These are phyloP conservation scores for Amphibolis antarctica DNA, from an alignment of 106 monocot genomes.

Conservation along the genomic window DNA sequence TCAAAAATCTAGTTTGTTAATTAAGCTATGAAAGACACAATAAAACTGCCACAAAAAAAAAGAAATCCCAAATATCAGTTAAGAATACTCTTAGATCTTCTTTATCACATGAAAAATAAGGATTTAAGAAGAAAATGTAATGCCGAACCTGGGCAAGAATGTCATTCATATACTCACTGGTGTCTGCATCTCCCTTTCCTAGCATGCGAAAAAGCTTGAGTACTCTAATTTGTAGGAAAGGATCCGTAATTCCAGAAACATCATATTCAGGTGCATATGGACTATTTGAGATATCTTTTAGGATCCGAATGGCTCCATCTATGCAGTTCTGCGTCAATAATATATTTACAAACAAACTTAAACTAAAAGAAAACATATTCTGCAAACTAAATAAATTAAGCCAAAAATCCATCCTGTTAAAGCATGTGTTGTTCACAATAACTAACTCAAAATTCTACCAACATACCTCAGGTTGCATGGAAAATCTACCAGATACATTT, in stretches of 20 bases:
- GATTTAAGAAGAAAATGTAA: neutral
- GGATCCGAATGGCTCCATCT: slow-evolving; percentile 62
- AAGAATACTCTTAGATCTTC: too few relatives aligned
- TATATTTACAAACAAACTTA: neutral
- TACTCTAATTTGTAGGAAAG: slow-evolving; percentile 51
- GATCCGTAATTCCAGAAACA: slow-evolving; percentile 56
- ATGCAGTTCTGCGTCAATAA: slow-evolving; percentile 41
- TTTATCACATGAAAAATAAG: neutral
- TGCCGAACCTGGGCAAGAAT: slow-evolving; percentile 79
- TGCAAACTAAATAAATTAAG: too few relatives aligned
- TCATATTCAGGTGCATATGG: slow-evolving; percentile 92
- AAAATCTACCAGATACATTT: too few relatives aligned
- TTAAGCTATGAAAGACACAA: too few relatives aligned
- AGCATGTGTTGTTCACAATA: too few relatives aligned
- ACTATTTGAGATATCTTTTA: slow-evolving; percentile 81
- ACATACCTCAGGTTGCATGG: too few relatives aligned
- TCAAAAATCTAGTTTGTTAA: too few relatives aligned
- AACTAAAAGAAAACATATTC: too few relatives aligned
- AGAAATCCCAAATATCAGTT: too few relatives aligned
- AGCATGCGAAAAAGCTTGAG: slow-evolving; percentile 69
- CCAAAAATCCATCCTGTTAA: too few relatives aligned
- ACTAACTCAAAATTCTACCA: too few relatives aligned
- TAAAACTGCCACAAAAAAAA: too few relatives aligned
- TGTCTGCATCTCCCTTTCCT: slow-evolving; percentile 79
- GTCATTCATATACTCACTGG: slow-evolving; percentile 85